Conservation (phyloP, 495 filamentous ascomycete species). For the Tuber magnatum region DNA sequence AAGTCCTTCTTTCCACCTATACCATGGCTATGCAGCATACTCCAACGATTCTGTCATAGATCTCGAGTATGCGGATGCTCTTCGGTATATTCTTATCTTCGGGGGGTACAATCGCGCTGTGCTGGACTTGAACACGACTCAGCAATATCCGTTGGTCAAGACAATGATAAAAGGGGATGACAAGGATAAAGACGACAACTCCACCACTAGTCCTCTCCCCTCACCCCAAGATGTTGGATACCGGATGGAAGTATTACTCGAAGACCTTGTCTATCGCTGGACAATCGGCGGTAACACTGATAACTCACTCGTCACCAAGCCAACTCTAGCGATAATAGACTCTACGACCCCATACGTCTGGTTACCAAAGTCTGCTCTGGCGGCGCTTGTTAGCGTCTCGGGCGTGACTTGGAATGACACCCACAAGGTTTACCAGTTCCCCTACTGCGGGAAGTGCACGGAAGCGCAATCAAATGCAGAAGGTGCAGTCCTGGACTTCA, state of each 20-base stretch:
- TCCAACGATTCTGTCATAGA: slow-evolving; percentile 12
- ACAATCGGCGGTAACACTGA: slow-evolving; percentile 27
- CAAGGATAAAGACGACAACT: neutral
- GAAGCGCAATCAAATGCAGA: slow-evolving; percentile 4
- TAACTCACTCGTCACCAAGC: slow-evolving; percentile 23
- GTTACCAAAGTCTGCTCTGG: slow-evolving; percentile 26
- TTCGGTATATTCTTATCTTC: slow-evolving; percentile 26
- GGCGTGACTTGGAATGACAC: slow-evolving; percentile 58
- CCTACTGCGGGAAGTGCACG: slow-evolving; percentile 27
- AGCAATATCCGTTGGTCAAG: slow-evolving; percentile 29
- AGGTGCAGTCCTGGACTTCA: slow-evolving; percentile 23
- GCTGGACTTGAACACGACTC: slow-evolving; percentile 31
- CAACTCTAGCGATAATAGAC: slow-evolving; percentile 31
- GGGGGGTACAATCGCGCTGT: slow-evolving; percentile 25
- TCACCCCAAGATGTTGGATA: slow-evolving; percentile 14
- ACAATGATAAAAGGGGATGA: slow-evolving; percentile 8
- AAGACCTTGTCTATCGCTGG: slow-evolving; percentile 37
- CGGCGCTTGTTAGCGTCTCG: slow-evolving; percentile 43
- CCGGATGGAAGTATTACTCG: slow-evolving; percentile 26
- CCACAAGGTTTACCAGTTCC: slow-evolving; percentile 56
- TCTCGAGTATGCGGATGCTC: neutral
- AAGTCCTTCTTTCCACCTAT: slow-evolving; percentile 29
- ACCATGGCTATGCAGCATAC: slow-evolving; percentile 15
- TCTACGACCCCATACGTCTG: slow-evolving; percentile 37
- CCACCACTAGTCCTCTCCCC: slow-evolving; percentile 13